Evolutionary conservation across 306 rosid species (phyloP), one percentile per base, ranked within the genome.

Genomic region (Trichosanthes truncata): DNA sequence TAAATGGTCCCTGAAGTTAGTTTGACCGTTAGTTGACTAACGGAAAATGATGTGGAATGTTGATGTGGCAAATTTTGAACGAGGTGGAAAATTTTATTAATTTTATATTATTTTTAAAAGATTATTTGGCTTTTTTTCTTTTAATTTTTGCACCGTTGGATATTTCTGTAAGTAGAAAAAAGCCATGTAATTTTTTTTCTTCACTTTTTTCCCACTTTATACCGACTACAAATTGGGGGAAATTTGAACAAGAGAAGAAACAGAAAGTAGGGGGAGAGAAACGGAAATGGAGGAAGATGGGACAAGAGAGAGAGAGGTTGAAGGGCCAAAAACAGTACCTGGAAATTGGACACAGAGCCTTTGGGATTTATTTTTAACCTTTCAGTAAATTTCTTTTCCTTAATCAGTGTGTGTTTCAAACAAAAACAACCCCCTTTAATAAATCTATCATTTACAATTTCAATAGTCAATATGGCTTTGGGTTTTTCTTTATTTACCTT

Each of bases 311-410:
- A 48, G 33, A 77, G 52, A 57, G 20, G 20, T 36, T 11, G 74
- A 55, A 49, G 83, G 65, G 67, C 29, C 26, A 38, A 61, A 40
- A 9, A n/a, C 62, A 74, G 49, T 77, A 62, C 79, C 89, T 48
- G 89, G 65, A 81, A 83, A 82, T 78, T 79, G 86, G 85, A 25
- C 68, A 41, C 3, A 71, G 7, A 73, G 61, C 63, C 46, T 67
- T 66, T 48, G 66, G 66, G 86, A 81, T 85, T 85, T 85, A n/a
- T 10, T 73, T 85, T 84, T 74, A 82, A 53, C 25, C 45, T 78
- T 67, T 25, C 51, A 75, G 76, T 79, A 52, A 73, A 77, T 51
- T 66, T 63, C 17, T 59, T 69, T 61, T 14, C 56, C 33, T 52
- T 38, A 62, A 36, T n/a, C 40, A 25, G 25, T 25, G 40, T 72